Evolutionary conservation across 192 early-diverging fungal species (phyloP).

Genomic region (Backusella tarrabulga): DNA sequence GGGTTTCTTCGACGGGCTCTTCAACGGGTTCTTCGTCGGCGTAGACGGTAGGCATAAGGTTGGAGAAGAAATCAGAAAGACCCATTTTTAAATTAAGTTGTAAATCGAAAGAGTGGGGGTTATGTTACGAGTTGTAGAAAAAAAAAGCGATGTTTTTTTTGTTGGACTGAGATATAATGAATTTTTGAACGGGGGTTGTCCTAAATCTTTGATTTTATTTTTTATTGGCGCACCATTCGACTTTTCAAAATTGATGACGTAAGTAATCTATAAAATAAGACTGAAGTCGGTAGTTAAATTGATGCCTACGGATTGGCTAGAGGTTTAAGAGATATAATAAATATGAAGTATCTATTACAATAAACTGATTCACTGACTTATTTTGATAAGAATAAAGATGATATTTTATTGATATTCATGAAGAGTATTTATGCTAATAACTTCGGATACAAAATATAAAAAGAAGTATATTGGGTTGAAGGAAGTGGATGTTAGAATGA

Average conservation of each 20-base stretch:
- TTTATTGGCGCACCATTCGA: background rate
- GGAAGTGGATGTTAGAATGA: too few relatives aligned
- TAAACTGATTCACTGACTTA: too few relatives aligned
- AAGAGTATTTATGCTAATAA: too few relatives aligned
- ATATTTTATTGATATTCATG: too few relatives aligned
- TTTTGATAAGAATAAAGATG: too few relatives aligned
- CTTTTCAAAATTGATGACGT: background rate
- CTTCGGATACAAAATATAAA: too few relatives aligned
- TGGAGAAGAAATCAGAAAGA: constrained; percentile 35
- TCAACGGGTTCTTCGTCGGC: constrained; percentile 58
- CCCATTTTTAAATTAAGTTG: constrained; percentile 23
- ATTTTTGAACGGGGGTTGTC: constrained; percentile 6
- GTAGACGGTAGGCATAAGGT: constrained; percentile 59
- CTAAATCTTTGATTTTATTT: background rate
- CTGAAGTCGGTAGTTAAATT: too few relatives aligned
- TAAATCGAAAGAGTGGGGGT: constrained; percentile 22
- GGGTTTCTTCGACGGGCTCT: constrained; percentile 21
- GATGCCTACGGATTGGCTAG: too few relatives aligned
- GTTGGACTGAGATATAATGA: background rate
- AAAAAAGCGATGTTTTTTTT: constrained; percentile 5
- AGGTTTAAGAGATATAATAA: too few relatives aligned
- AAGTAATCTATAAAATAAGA: background rate
- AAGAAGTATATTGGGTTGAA: too few relatives aligned
- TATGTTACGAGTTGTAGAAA: background rate
- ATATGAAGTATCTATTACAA: too few relatives aligned